Evolutionary conservation across 2,329 filamentous ascomycete genomes (phyloP).

Genomic region (Verticillium dahliae): DNA sequence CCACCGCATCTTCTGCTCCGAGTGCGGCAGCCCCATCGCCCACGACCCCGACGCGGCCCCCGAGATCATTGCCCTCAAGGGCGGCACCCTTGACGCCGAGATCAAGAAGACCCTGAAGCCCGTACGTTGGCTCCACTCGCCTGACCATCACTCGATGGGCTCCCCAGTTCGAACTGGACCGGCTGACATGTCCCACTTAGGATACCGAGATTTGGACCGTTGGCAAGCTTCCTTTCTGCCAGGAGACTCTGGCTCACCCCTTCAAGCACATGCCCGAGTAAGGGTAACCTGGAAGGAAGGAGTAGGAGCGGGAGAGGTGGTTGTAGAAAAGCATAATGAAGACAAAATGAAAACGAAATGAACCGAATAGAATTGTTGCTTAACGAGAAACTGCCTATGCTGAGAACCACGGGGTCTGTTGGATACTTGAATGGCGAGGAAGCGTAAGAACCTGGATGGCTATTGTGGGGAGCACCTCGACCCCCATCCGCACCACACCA

Average conservation of each 20-base stretch:
- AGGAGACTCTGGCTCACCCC: conserved; percentile 56
- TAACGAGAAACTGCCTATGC: background rate
- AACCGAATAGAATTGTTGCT: background rate
- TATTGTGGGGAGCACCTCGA: background rate
- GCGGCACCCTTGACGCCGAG: conserved; percentile 54
- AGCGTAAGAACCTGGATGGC: conserved; percentile 9
- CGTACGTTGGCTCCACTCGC: conserved; percentile 26
- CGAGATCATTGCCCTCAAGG: conserved; percentile 64
- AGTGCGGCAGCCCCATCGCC: conserved; percentile 64
- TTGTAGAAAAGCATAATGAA: background rate
- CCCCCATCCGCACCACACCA: background rate
- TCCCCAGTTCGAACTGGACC: background rate
- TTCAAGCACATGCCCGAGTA: conserved; percentile 60
- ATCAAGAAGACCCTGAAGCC: conserved; percentile 65
- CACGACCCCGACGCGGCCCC: conserved; percentile 67
- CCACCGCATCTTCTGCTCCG: conserved; percentile 63
- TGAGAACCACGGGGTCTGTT: background rate
- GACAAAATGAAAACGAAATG: background rate
- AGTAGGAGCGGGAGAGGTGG: background rate
- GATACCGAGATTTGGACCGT: conserved; percentile 65
- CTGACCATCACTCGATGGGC: background rate
- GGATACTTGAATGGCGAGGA: conserved; percentile 3
- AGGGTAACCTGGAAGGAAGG: conserved; percentile 4
- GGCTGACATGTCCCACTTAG: conserved; percentile 19
- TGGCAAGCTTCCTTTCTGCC: conserved; percentile 63